Evolutionary conservation across 2,329 filamentous ascomycete species (phyloP).

Genomic region (Zalaria obscura): DNA sequence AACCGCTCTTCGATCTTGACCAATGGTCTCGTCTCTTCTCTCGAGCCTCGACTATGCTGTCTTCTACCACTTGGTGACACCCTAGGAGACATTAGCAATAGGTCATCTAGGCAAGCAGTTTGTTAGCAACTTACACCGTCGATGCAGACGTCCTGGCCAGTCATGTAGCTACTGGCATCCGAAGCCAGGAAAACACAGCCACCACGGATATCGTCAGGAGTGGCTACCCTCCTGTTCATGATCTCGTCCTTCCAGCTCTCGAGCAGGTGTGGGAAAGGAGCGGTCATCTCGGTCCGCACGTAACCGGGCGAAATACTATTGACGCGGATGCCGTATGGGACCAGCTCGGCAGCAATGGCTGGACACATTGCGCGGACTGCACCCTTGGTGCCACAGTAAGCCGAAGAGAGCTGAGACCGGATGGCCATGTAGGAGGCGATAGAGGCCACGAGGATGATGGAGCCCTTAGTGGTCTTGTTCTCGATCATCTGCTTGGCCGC

Average conservation of each 20-base stretch:
- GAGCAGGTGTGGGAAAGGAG: constrained; percentile 30
- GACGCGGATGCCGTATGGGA: constrained; percentile 34
- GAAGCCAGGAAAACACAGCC: constrained; percentile 35
- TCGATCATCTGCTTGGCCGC: constrained; percentile 37
- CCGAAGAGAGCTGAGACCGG: constrained; percentile 26
- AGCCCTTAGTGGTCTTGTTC: constrained; percentile 35
- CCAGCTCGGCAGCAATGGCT: constrained; percentile 61
- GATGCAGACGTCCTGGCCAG: constrained; percentile 30
- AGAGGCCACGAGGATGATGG: constrained; percentile 39
- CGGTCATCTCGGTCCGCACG: constrained; percentile 11
- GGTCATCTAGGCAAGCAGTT: no score
- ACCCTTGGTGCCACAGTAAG: constrained; percentile 3
- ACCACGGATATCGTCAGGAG: constrained; percentile 37
- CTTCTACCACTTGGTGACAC: neutral
- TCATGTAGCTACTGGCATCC: constrained; percentile 33
- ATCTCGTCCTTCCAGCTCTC: constrained; percentile 36
- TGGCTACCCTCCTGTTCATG: constrained; percentile 32
- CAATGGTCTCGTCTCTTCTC: no score
- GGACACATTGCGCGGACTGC: constrained; percentile 23
- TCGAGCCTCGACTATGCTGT: neutral
- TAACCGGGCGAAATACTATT: constrained; percentile 12
- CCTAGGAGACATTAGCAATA: no score
- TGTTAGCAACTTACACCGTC: constrained; percentile 20
- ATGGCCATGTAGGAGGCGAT: constrained; percentile 40
- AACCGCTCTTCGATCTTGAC: no score